Conservation (phyloP, 2,329 filamentous ascomycete genomes). For the Fusarium graminum region DNA sequence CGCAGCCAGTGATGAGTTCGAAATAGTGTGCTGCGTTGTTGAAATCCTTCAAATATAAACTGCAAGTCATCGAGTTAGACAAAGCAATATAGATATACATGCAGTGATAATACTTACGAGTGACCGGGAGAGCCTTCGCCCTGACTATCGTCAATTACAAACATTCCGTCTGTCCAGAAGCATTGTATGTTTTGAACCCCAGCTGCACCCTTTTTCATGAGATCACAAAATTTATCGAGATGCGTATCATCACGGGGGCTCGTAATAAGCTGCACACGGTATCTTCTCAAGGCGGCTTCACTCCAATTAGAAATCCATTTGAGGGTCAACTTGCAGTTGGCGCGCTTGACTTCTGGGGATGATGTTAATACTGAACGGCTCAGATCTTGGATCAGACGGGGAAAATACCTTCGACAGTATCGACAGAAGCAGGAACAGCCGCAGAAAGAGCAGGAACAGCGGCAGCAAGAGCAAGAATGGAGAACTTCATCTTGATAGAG, state of each 20-base stretch:
- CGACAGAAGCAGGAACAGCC: background rate
- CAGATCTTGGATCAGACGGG: accelerated
- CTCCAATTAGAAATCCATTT: constrained; percentile 9
- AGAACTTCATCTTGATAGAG: background rate
- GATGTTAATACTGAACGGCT: background rate
- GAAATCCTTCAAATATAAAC: background rate
- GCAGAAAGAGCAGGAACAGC: constrained; percentile 1
- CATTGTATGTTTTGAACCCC: background rate
- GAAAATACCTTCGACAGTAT: background rate
- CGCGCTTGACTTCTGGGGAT: background rate
- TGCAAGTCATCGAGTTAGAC: background rate
- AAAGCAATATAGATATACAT: accelerated
- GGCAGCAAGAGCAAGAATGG: background rate
- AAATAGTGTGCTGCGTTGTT: background rate
- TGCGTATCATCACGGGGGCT: constrained; percentile 3
- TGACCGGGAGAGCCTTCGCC: constrained; percentile 4
- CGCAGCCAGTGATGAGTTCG: background rate
- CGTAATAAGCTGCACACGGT: constrained; percentile 5
- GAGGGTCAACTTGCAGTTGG: constrained; percentile 6
- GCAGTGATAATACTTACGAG: background rate
- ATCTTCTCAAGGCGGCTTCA: constrained; percentile 8
- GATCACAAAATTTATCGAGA: background rate
- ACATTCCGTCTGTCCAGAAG: constrained; percentile 10
- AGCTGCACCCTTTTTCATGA: background rate
- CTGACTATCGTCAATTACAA: background rate